Base-by-base conservation (phyloP, 352 stramenopile genomes). In the Globisporangium cystogenes region DNA sequence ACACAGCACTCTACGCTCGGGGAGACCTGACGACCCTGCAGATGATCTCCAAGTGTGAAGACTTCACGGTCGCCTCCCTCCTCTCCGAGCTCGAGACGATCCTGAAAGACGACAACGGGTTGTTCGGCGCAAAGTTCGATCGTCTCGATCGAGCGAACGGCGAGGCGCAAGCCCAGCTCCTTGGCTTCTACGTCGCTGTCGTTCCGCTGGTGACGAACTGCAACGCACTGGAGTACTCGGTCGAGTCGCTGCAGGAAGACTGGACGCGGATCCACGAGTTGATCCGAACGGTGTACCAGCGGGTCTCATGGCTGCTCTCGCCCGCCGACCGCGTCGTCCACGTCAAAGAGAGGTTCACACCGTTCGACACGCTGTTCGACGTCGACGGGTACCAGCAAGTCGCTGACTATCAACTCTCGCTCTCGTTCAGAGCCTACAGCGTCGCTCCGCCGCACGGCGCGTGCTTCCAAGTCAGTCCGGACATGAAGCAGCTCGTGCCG, bases 31-130 rank as follows among this genome's bases (percentile, higher is more conserved):
- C 70, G 15, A 53, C 61, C 0, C 51, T 40, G 6, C 70, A 80
- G 45, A 80, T 80, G 67, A 24, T 66, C 16, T 55, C 58, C n/a
- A 80, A 80, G 45, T 80, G 70, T 48, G 67, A 76, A 18, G 70
- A 80, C 42, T 80, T 71, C 44, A 53, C 67, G n/a, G 57, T 75
- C 43, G 54, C 68, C 8, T 52, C 67, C 11, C 54, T 70, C 15
- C 76, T 80, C 44, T 76, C 70, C 4, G 67, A 76, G 57, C 70
- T 80, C 0, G 65, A 74, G 21, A 80, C 70, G 15, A 73, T 80
- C 29, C 31, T 80, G 37, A 58, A 59, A 12, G 70, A 80, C 42
- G 70, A 80, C 11, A 61, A 60, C 4, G 44, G 66, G 1, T 26
- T 80, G 4, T 67, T 80, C 27, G 47, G 35, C 10, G 57, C 65